These are phyloP conservation scores for Mortierella alpina DNA, from an alignment of 192 early-diverging fungal genomes.

Conservation along the genomic window DNA sequence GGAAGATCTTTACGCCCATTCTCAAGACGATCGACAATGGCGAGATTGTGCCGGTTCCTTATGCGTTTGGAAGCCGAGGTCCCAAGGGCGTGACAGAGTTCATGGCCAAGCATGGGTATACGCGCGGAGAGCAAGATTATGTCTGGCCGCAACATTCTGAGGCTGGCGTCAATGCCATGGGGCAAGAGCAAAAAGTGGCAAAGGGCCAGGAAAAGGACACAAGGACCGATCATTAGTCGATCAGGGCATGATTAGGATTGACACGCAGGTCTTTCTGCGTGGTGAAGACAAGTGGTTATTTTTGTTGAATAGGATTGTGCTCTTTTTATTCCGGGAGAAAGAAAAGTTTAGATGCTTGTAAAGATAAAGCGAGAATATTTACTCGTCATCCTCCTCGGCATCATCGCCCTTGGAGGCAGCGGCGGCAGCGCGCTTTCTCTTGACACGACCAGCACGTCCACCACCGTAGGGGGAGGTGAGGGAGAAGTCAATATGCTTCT, in stretches of 20 bases:
- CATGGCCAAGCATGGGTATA: constrained; percentile 68
- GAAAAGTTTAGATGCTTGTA: constrained; percentile 4
- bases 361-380: constrained; percentile 20
- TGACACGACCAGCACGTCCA: constrained; percentile 96
- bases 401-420: constrained; percentile 68
- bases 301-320: neutral
- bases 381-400: constrained; percentile 73
- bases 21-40: constrained; percentile 80
- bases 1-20: constrained; percentile 98
- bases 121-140: constrained; percentile 52
- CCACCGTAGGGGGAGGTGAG: constrained; percentile 96
- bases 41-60: constrained; percentile 67
- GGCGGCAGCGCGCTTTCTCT: constrained; percentile 91
- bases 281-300: neutral
- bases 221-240: constrained; percentile 1
- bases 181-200: constrained; percentile 28
- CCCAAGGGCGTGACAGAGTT: constrained; percentile 84
- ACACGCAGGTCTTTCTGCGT: neutral
- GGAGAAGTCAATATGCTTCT: constrained; percentile 73
- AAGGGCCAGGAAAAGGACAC: constrained; percentile 32
- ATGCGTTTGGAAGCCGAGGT: constrained; percentile 87
- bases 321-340: constrained; percentile 3
- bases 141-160: constrained; percentile 59
- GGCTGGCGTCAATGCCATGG: constrained; percentile 14
- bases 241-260: no score